Evolutionary conservation across 75 land plant genomes (phyloP).

Genomic region (Gnetum montanum): DNA sequence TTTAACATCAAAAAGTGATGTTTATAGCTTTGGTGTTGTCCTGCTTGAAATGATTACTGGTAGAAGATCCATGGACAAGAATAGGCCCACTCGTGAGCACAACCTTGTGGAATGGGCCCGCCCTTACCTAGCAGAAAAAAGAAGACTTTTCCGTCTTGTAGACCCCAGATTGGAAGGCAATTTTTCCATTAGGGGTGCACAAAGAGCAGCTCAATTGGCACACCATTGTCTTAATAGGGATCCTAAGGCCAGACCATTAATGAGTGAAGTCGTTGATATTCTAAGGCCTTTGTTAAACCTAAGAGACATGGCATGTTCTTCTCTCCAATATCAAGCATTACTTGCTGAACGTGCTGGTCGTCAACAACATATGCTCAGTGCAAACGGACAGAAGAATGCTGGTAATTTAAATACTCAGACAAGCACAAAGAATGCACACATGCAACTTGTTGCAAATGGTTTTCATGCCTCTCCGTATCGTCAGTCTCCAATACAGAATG

Average conservation of each 20-base stretch:
- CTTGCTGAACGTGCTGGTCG: slow-evolving; percentile 23
- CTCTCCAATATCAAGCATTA: slow-evolving; percentile 37
- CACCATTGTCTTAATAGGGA: slow-evolving; percentile 44
- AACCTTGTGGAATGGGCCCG: slow-evolving; percentile 58
- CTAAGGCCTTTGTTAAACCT: slow-evolving; percentile 37
- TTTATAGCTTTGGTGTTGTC: slow-evolving; percentile 66
- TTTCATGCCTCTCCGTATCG: slow-evolving; percentile 25
- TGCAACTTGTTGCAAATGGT: slow-evolving; percentile 21
- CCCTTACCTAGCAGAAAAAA: slow-evolving; percentile 39
- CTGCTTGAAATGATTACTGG: slow-evolving; percentile 54
- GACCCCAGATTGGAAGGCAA: slow-evolving; percentile 50
- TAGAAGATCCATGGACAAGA: slow-evolving; percentile 59
- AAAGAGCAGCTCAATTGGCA: slow-evolving; percentile 41
- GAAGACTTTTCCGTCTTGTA: slow-evolving; percentile 35
- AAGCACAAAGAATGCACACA: slow-evolving; percentile 18
- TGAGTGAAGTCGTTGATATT: slow-evolving; percentile 51
- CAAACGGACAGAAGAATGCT: slow-evolving; percentile 14
- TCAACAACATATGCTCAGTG: slow-evolving; percentile 13
- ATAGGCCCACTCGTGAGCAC: slow-evolving; percentile 48
- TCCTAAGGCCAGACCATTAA: slow-evolving; percentile 39
- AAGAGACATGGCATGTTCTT: slow-evolving; percentile 52
- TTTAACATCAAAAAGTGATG: slow-evolving; percentile 58
- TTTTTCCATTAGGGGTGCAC: slow-evolving; percentile 51
- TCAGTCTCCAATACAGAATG: slow-evolving; percentile 25
- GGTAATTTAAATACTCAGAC: neutral